Evolutionary conservation across 2,329 filamentous ascomycete genomes (phyloP).

Genomic region (Trichoderma koningii): DNA sequence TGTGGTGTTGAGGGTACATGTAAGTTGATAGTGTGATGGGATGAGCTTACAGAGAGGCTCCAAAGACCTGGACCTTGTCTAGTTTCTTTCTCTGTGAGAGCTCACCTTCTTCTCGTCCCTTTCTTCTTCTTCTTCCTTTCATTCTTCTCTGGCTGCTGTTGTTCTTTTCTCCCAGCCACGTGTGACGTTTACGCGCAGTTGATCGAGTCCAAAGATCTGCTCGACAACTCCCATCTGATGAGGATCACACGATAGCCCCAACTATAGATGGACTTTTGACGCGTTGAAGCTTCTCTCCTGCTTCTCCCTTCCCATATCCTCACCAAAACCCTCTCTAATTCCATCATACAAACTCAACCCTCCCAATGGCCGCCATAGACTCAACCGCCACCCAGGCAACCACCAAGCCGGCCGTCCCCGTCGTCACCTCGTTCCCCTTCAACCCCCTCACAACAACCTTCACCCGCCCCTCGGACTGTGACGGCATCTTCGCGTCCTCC

Average conservation of each 20-base stretch:
- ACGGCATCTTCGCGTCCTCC: conserved; percentile 30
- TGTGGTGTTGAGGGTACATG: neutral
- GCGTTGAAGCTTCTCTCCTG: neutral
- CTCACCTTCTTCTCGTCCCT: neutral
- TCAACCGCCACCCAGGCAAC: conserved; percentile 8
- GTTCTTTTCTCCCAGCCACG: neutral
- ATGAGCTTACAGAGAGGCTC: neutral
- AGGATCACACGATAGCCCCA: neutral
- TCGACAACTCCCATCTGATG: neutral
- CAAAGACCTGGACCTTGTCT: conserved; percentile 2
- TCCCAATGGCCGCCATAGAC: conserved; percentile 11
- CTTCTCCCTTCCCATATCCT: neutral
- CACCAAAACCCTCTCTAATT: neutral
- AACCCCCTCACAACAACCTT: conserved; percentile 37
- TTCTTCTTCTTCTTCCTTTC: neutral
- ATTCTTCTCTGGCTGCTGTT: neutral
- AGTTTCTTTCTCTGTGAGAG: conserved; percentile 6
- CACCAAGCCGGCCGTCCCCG: conserved; percentile 21
- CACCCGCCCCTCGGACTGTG: conserved; percentile 31
- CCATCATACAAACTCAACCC: neutral
- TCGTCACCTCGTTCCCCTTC: conserved; percentile 32
- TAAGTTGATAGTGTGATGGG: neutral
- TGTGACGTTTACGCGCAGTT: neutral
- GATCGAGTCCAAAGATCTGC: neutral
- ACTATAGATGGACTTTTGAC: neutral